Evolutionary conservation across 192 early-diverging fungal genomes (phyloP), one percentile per base, ranked within the genome.

Genomic region (Powellomyces hirtus): DNA sequence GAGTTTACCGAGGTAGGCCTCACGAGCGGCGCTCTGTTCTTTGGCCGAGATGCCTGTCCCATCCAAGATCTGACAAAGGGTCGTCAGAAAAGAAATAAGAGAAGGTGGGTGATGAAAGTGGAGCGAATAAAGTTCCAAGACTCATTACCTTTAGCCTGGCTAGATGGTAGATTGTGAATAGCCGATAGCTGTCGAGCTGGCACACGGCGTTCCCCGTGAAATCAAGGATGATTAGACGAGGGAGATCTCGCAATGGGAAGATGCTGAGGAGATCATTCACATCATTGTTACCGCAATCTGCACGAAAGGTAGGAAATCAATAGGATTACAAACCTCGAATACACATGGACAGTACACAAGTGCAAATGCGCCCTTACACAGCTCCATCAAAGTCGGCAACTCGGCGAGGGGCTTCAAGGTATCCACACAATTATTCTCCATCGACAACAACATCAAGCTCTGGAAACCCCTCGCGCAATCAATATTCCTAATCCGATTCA

Each of bases 51-150:
- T 80, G 27, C 80, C 79, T 14, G 80, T 53, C 29, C 85, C 85
- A 59, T 87, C 84, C 6, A 87, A 60, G 37, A 87, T 86, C 79
- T n/a, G n/a, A n/a, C n/a, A n/a, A n/a, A n/a, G n/a, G n/a, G n/a
- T n/a, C n/a, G n/a, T 84, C 30, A n/a, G n/a, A n/a, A n/a, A n/a
- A n/a, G n/a, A n/a, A n/a, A n/a, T n/a, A n/a, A n/a, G 20, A 18
- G 22, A 36, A n/a, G n/a, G n/a, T n/a, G n/a, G n/a, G n/a, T n/a
- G n/a, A n/a, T n/a, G n/a, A n/a, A n/a, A n/a, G n/a, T n/a, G n/a
- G n/a, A n/a, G n/a, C n/a, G n/a, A n/a, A 4, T 13, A 61, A 18
- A 37, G 29, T 31, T 8, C n/a, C 26, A 27, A 38, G 30, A 38
- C 59, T 11, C 22, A 37, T 37, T 14, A 56, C n/a, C n/a, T 87